Percentiles rank a stretch among this genome's conserved stretches.
Conservation (phyloP, 345 rosid genomes). For the Syzygium grande region DNA sequence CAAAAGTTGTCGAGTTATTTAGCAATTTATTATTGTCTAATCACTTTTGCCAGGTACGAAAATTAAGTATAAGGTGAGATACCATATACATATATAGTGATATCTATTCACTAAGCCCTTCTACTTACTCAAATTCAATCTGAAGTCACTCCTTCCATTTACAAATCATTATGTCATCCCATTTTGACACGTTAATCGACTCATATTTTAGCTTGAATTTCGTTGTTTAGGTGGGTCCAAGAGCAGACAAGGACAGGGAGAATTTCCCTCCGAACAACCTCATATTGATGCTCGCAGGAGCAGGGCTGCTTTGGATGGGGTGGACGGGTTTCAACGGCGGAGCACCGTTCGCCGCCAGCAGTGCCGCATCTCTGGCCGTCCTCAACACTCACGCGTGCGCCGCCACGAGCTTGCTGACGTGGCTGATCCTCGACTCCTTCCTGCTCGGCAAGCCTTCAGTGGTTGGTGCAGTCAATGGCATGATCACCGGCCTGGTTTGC, state of each 20-base stretch:
- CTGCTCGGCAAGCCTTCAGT: constrained; percentile 31
- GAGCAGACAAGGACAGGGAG: constrained; percentile 32
- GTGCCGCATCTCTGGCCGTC: constrained; percentile 29
- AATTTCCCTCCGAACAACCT: constrained; percentile 36
- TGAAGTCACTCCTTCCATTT: background rate
- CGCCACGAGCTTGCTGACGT: constrained; percentile 30
- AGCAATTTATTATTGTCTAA: too few species aligned
- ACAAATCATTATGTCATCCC: background rate
- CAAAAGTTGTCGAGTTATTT: background rate
- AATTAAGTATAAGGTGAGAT: background rate
- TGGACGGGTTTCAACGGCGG: constrained; percentile 62
- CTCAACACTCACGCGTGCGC: constrained; percentile 52
- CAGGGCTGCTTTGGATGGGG: constrained; percentile 56
- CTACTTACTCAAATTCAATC: background rate
- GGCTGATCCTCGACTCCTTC: constrained; percentile 32
- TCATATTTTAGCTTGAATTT: background rate
- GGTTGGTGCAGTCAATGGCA: constrained; percentile 32
- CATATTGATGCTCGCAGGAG: constrained; percentile 42
- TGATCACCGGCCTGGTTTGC: constrained; percentile 51
- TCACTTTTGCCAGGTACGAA: too few species aligned
- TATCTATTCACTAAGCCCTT: background rate
- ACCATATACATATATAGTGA: background rate
- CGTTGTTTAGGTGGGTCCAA: constrained; percentile 32
- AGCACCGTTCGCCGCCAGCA: constrained; percentile 25
- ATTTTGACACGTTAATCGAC: background rate